Base-by-base conservation (phyloP, 306 rosid species). In the Lithocarpus polystachyus region DNA sequence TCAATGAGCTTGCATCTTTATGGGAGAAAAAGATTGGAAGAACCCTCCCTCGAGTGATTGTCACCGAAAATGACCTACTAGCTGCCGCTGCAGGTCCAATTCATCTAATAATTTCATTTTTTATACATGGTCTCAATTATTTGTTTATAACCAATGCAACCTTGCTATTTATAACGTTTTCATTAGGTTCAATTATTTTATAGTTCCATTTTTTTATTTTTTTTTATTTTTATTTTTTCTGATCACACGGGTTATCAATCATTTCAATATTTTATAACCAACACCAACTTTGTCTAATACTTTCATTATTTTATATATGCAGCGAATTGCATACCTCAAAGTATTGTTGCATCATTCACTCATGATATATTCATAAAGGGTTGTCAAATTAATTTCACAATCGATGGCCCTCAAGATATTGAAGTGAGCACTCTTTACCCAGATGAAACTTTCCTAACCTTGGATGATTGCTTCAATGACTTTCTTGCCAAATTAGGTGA, bases 321-420 rank as follows among this genome's bases (percentile, higher is more conserved):
- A 92, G 97, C 82, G 80, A 89, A 89, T 33, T 19, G 81, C 8
- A 82, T 85, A 14, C 97, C 97, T 0, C 57, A 76, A 55, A 92
- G 97, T n/a, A 2, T 92, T 14, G 97, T 92, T 62, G 97, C 97
- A 14, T 84, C 97, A 0, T 86, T 92, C 80, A 92, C 97, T 0
- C 94, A 88, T 68, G 97, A 92, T 54, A 92, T 92, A 60, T 89
- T 92, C 80, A 88, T 92, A 80, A 89, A 84, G 2, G 97, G 97
- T 37, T 92, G 97, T 77, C 97, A 92, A 71, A 24, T 75, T 0
- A 85, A 87, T 64, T 92, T 85, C 68, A 14, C 62, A 5, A 23
- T 37, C 8, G 90, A 88, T 6, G 89, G 84, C 1, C 75, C 82
- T 1, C 20, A 22, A 20, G 92, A 92, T 26, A 77, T 87, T 5